Evolutionary conservation across 2,329 filamentous ascomycete genomes (phyloP).

Genomic region (Penicillium sp.): DNA sequence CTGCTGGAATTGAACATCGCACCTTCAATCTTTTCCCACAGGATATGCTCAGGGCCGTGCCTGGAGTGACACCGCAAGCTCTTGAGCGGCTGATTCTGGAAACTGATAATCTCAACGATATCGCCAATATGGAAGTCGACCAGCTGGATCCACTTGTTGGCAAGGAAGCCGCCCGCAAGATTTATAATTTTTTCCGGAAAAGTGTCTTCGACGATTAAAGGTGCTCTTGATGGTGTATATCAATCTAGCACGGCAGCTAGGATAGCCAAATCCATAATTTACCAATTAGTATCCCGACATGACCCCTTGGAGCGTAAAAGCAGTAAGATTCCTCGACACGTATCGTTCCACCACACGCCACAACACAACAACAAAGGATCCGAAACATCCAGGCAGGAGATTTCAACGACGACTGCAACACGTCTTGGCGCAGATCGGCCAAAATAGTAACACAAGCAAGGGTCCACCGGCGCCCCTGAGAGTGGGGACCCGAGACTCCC

Average conservation of each 20-base stretch:
- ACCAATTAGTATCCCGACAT: neutral
- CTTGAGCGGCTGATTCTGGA: constrained; percentile 69
- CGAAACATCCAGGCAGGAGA: constrained; percentile 6
- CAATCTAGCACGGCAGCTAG: neutral
- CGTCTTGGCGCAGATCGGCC: constrained; percentile 20
- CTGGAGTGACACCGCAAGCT: constrained; percentile 78
- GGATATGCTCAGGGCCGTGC: constrained; percentile 84
- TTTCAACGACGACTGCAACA: constrained; percentile 11
- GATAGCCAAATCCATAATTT: neutral
- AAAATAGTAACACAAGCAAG: constrained; percentile 22
- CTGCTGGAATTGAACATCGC: constrained; percentile 55
- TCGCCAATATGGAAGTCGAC: constrained; percentile 79
- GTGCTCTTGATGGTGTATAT: neutral
- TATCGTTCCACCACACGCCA: neutral
- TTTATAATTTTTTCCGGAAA: constrained; percentile 76
- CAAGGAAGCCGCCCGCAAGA: constrained; percentile 70
- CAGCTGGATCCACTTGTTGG: constrained; percentile 75
- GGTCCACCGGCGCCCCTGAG: constrained; percentile 20
- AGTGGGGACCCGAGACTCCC: constrained; percentile 12
- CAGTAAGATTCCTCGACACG: neutral
- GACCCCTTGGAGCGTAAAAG: neutral
- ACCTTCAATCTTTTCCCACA: constrained; percentile 81
- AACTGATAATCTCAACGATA: constrained; percentile 72
- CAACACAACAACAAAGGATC: neutral
- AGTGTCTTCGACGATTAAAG: constrained; percentile 53